A percentile compares a stretch with the other conserved stretches of the same genome.
These are phyloP conservation scores for Nyctanthes arbortristis DNA, from an alignment of 257 asterid species.

Conservation along the genomic window DNA sequence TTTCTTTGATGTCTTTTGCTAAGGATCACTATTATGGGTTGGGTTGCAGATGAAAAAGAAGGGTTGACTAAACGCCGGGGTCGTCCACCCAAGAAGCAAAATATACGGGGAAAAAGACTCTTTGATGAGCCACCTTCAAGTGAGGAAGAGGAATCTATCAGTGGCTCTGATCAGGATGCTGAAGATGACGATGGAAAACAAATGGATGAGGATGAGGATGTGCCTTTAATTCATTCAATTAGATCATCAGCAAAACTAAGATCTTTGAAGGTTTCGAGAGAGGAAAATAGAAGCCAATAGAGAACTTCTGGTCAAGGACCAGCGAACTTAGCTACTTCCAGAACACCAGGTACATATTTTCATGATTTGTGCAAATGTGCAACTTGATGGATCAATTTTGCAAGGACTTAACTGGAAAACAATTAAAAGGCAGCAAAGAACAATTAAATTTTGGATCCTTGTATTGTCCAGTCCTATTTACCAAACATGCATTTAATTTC, in stretches of 20 bases:
- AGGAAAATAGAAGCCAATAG: slow-evolving; percentile 36
- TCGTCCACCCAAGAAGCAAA: slow-evolving; percentile 75
- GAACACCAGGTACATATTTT: slow-evolving; percentile 59
- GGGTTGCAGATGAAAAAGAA: slow-evolving; percentile 62
- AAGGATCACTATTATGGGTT: slow-evolving; percentile 22
- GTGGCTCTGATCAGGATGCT: slow-evolving; percentile 78
- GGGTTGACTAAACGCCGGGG: slow-evolving; percentile 72
- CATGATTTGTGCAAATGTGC: slow-evolving; percentile 11
- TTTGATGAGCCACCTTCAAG: slow-evolving; percentile 74
- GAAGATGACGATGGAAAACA: slow-evolving; percentile 51
- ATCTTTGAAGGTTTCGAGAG: slow-evolving; percentile 62
- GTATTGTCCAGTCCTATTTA: background rate
- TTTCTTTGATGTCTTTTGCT: background rate
- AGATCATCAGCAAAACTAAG: slow-evolving; percentile 72
- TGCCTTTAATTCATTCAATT: slow-evolving; percentile 63
- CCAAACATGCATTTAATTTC: background rate
- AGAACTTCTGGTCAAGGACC: slow-evolving; percentile 45
- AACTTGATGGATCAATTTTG: background rate
- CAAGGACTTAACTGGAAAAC: background rate
- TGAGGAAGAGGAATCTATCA: slow-evolving; percentile 86
- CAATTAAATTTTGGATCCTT: background rate
- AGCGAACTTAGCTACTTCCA: slow-evolving; percentile 57
- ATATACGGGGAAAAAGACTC: slow-evolving; percentile 74
- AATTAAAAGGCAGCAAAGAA: background rate
- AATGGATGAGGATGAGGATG: slow-evolving; percentile 62